Evolutionary conservation across 2,329 filamentous ascomycete genomes (phyloP).

Genomic region (Clarireedia hainanense): DNA sequence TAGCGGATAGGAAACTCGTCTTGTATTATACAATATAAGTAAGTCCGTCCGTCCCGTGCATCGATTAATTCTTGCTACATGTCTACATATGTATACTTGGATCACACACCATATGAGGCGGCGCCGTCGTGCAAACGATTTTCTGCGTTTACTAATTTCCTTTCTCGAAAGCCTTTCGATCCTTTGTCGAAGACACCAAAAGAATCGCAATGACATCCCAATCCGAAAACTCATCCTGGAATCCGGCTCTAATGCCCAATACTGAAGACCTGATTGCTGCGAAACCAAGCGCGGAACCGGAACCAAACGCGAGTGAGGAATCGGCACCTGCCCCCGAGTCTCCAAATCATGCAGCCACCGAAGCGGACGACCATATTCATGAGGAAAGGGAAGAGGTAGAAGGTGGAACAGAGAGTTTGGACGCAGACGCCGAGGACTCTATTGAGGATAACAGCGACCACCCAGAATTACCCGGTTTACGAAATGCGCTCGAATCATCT

Average conservation of each 20-base stretch:
- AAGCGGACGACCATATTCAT: background rate
- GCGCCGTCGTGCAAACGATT: background rate
- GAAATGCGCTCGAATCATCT: constrained; percentile 23
- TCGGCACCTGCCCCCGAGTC: background rate
- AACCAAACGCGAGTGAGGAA: background rate
- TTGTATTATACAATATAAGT: constrained; percentile 21
- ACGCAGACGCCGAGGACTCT: background rate
- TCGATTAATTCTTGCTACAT: background rate
- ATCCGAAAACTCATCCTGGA: constrained; percentile 38
- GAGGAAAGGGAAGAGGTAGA: background rate
- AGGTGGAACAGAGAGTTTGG: background rate
- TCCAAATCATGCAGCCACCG: background rate
- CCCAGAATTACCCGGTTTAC: constrained; percentile 19
- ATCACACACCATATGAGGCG: background rate
- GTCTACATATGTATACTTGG: background rate
- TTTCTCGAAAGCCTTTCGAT: constrained; percentile 19
- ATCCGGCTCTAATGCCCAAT: constrained; percentile 46
- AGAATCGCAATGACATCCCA: constrained; percentile 35
- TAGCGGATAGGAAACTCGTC: constrained; percentile 13
- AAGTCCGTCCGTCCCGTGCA: background rate
- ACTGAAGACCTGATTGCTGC: constrained; percentile 21
- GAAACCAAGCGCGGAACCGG: constrained; percentile 1
- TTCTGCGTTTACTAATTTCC: background rate
- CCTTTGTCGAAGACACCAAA: constrained; percentile 14
- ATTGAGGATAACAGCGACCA: constrained; percentile 15